phyloP scores from a whole-genome alignment of 495 filamentous ascomycete species.

The Barbatosphaeria neglecta region DNA sequence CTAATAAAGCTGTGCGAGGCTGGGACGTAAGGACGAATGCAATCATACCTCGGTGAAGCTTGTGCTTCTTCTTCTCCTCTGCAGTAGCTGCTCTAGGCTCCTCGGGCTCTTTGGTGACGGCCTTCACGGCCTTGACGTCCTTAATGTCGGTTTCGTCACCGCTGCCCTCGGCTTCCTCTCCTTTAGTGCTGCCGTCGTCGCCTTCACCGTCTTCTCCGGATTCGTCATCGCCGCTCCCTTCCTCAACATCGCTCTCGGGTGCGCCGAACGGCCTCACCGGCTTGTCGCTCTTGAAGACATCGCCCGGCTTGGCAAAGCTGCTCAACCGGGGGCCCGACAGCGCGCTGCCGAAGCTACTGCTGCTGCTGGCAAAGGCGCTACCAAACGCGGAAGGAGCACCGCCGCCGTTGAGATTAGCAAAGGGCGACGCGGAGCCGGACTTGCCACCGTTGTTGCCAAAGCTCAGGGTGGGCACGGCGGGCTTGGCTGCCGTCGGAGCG shows the following conservation, averaged over 20 bases:
- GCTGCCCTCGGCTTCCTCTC: slow-evolving; percentile 28
- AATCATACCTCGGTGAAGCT: slow-evolving; percentile 52
- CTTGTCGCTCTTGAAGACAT: slow-evolving; percentile 42
- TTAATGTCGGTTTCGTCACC: slow-evolving; percentile 33
- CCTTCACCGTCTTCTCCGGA: slow-evolving; percentile 28
- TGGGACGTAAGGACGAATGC: background rate
- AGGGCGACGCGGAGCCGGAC: slow-evolving; percentile 23
- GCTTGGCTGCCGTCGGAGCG: slow-evolving; percentile 2
- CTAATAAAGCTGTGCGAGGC: background rate
- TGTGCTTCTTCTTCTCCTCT: slow-evolving; percentile 54
- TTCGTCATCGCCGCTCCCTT: slow-evolving; percentile 18
- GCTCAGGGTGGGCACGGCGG: slow-evolving; percentile 11
- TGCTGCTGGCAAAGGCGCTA: slow-evolving; percentile 22
- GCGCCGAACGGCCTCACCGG: slow-evolving; percentile 63
- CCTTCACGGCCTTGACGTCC: too few relatives aligned
- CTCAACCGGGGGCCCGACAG: slow-evolving; percentile 32
- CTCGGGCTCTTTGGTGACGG: slow-evolving; percentile 12
- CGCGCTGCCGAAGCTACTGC: slow-evolving; percentile 20
- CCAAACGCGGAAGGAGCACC: slow-evolving; percentile 9
- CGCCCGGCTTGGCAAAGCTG: slow-evolving; percentile 57
- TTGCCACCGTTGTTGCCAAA: slow-evolving; percentile 6
- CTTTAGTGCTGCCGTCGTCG: too few relatives aligned
- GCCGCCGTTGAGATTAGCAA: slow-evolving; percentile 19
- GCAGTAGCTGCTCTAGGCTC: slow-evolving; percentile 21
- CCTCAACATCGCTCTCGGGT: slow-evolving; percentile 50